Base-by-base conservation (phyloP, 2,329 filamentous ascomycete species). In the Stenocarpella maydis region DNA sequence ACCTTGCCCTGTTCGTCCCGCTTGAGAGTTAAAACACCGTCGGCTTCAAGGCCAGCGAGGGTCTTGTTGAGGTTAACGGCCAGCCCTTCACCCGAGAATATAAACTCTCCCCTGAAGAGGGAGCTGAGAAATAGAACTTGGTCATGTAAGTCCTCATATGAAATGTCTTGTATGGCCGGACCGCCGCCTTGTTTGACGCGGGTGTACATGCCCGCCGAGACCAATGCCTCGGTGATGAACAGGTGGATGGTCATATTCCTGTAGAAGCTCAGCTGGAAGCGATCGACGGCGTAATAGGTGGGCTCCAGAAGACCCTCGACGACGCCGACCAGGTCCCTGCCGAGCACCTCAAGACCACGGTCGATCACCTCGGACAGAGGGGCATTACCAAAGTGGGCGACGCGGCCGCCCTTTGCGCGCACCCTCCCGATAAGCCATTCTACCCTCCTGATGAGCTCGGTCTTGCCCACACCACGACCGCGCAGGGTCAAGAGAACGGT, bases 201-300 rank as follows among this genome's bases (percentile, higher is more conserved):
- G 0, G 91, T 96, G 79, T 99, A 99, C 85, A 99, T 91, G 34
- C 92, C 92, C 5, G 91, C 93, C 71, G 93, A 96, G 26, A 98
- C 93, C 5, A 99, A 85, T 0, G 95, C 92, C 78, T 98, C 95
- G 2, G 94, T 92, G 69, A 99, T 96, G 79, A 99, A 99, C 6
- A 99, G 87, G 78, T 99, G 96, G 71, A 99, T 99, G 0, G 95
- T 98, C 96, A 98, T 98, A 80, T 99, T 99, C 65, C 96, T 91
- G 81, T 99, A 99, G 80, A 99, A 99, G 0, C 94, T 97, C 12
- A 99, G 87, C 78, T 99, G 96, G 83, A 99, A 99, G 65, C 94
- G 88, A 79, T 99, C 96, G 47, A 98, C 94, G 5, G 96, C 96
- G 76, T 93, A 97, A 80, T 93, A 98, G 0, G 96, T 98, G 21